phyloP scores from a whole-genome alignment of 805 yeast genomes.

The Saturnispora sanitii region DNA sequence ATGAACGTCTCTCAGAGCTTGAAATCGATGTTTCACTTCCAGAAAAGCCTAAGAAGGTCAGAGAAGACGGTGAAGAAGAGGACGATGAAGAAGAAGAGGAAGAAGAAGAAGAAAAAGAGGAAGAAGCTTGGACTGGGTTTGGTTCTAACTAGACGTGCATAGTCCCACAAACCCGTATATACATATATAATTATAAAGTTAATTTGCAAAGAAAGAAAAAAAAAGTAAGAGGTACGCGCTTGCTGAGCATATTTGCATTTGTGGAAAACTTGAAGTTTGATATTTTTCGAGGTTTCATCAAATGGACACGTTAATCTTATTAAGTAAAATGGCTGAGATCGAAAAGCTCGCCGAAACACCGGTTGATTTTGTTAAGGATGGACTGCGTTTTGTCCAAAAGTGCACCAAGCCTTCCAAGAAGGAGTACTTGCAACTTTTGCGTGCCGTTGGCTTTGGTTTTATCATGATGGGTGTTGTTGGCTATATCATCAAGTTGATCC shows the following conservation, averaged over 20 bases:
- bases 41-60: constrained; percentile 9
- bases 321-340: constrained; percentile 29
- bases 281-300: too few species aligned
- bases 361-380: constrained; percentile 84
- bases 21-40: constrained; percentile 32
- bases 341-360: constrained; percentile 82
- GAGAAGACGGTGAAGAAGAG: constrained; percentile 17
- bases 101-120: constrained; percentile 14
- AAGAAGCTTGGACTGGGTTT: constrained; percentile 24
- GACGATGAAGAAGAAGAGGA: constrained; percentile 15
- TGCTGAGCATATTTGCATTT: background rate
- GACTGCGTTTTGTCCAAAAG: constrained; percentile 76
- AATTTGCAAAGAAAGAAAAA: background rate
- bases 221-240: background rate
- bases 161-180: background rate
- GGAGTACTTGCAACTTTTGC: constrained; percentile 80
- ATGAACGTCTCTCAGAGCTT: constrained; percentile 58
- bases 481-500: constrained; percentile 85
- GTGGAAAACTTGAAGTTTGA: too few species aligned
- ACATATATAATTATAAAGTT: background rate
- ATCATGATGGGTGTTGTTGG: constrained; percentile 98
- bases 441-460: constrained; percentile 96
- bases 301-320: background rate
- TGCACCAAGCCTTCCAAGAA: constrained; percentile 89
- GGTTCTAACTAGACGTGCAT: constrained; percentile 11